A percentile compares a stretch with the other conserved stretches of the same genome.
These are phyloP conservation scores for Austroboletus festivus DNA, from an alignment of 768 basidiomycete species.

Conservation along the genomic window DNA sequence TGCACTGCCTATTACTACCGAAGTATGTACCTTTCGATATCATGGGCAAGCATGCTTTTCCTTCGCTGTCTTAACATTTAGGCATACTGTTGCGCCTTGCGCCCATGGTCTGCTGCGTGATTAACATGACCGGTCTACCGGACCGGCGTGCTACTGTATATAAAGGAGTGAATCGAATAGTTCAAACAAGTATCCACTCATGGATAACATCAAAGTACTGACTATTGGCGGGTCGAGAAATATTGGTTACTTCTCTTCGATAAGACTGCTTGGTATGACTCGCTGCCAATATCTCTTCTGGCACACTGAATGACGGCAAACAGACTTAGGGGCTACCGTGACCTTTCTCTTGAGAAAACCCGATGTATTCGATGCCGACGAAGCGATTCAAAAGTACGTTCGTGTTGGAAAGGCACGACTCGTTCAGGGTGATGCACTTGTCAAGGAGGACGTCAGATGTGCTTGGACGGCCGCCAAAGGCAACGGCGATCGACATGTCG, in stretches of 20 bases:
- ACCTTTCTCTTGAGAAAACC: conserved; percentile 60
- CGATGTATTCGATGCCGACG: conserved; percentile 51
- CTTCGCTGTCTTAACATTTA: too few relatives aligned
- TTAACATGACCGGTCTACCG: too few relatives aligned
- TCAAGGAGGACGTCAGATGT: conserved; percentile 45
- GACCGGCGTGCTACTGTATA: too few relatives aligned
- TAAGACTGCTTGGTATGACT: conserved; percentile 46
- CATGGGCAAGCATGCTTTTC: too few relatives aligned
- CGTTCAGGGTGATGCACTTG: conserved; percentile 59
- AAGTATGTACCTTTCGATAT: too few relatives aligned
- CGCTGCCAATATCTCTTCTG: too few relatives aligned
- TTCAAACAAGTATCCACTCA: background rate
- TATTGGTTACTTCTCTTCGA: conserved; percentile 49
- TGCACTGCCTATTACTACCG: too few relatives aligned
- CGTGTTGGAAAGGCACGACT: conserved; percentile 49
- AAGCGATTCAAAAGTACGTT: conserved; percentile 49
- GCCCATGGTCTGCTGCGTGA: too few relatives aligned
- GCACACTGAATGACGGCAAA: background rate
- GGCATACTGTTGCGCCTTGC: too few relatives aligned
- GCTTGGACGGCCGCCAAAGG: conserved; percentile 46
- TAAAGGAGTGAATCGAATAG: conserved; percentile 6
- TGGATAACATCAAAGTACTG: conserved; percentile 32
- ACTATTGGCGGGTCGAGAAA: conserved; percentile 54
- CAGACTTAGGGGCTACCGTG: conserved; percentile 57
- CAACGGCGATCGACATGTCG: conserved; percentile 36